phyloP scores from a whole-genome alignment of 352 stramenopile genomes.

The Aphanomyces cochlioides region DNA sequence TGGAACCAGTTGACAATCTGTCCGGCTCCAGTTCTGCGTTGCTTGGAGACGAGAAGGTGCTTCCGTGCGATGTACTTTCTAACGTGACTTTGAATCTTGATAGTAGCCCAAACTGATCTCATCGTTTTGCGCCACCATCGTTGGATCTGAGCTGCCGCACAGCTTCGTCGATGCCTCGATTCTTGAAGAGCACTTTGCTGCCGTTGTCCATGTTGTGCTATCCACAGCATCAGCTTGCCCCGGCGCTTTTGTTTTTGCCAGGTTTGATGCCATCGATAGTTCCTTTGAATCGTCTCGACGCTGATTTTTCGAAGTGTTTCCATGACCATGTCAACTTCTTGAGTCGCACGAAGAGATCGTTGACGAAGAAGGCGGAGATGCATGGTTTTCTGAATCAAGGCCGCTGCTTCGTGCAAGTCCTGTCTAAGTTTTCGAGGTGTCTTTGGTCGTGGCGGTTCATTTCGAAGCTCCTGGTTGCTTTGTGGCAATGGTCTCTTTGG shows the following conservation, averaged over 20 bases:
- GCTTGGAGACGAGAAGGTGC: background rate
- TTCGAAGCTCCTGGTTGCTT: background rate
- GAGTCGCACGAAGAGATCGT: background rate
- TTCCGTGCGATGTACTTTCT: background rate
- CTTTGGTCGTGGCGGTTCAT: background rate
- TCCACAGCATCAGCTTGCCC: background rate
- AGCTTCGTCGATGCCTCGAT: background rate
- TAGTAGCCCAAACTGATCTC: background rate
- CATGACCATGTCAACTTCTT: constrained; percentile 4
- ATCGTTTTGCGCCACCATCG: background rate
- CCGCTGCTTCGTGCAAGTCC: background rate
- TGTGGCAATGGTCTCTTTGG: background rate
- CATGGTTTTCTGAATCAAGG: background rate
- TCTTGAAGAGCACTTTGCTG: background rate
- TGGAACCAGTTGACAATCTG: background rate
- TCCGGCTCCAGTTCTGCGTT: background rate
- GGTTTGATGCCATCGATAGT: background rate
- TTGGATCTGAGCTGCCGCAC: background rate
- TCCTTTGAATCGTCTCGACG: background rate
- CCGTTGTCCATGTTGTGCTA: background rate
- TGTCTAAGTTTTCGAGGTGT: background rate
- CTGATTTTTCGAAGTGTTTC: background rate
- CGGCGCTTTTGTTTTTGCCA: background rate
- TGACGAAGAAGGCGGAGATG: background rate
- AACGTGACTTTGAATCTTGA: background rate